phyloP scores from a whole-genome alignment of 345 rosid genomes.

The Pistacia integerrima region DNA sequence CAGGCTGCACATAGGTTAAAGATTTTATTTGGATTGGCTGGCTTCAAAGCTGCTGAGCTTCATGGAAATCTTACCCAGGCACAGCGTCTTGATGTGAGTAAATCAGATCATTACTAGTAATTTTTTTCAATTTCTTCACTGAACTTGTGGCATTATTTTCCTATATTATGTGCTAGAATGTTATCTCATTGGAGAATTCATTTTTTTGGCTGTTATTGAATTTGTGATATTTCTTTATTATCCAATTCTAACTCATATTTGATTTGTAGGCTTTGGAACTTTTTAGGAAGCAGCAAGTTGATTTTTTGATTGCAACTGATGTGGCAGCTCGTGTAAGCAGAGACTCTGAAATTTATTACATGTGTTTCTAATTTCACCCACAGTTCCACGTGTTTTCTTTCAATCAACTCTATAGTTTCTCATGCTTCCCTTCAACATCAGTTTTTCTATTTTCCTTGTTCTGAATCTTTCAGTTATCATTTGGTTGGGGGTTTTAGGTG shows the following conservation, averaged over 20 bases:
- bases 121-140: neutral
- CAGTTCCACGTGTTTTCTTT: neutral
- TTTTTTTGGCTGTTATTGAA: neutral
- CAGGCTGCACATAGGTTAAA: slow-evolving; percentile 94
- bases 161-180: neutral
- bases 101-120: neutral
- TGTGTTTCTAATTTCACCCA: neutral
- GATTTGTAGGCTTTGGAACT: slow-evolving; percentile 77
- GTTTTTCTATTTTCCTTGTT: neutral
- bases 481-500: neutral
- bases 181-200: slow-evolving; percentile 1
- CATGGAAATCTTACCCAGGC: slow-evolving; percentile 98
- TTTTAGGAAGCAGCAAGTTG: slow-evolving; percentile 90
- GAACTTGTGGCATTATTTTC: neutral
- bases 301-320: slow-evolving; percentile 93
- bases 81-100: slow-evolving; percentile 92
- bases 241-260: slow-evolving; percentile 18
- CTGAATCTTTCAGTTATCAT: neutral
- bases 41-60: slow-evolving; percentile 91
- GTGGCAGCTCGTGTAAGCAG: slow-evolving; percentile 94
- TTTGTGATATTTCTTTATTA: neutral
- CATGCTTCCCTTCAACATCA: neutral
- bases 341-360: neutral
- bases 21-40: slow-evolving; percentile 85
- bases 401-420: slow-evolving; percentile 10